Evolutionary conservation across 352 stramenopile species (phyloP), one percentile per base, ranked within the genome.

Genomic region (Pythium dissotocum): DNA sequence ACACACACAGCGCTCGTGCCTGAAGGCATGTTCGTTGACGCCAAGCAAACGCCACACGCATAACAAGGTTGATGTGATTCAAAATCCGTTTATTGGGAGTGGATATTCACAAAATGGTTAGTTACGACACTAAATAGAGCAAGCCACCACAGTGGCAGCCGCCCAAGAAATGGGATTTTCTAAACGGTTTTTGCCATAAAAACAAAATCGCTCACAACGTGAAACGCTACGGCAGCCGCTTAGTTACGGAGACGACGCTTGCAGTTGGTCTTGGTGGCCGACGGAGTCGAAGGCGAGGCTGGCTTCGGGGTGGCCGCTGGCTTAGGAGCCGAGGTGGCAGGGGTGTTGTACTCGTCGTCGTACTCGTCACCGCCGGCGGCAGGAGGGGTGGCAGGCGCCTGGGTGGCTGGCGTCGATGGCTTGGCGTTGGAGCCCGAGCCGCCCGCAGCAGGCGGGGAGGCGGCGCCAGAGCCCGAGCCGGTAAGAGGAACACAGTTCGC

Each of bases 111-210:
- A 35, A 58, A 58, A 58, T 58, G 10, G 36, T 58, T 42, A 36
- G 44, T 63, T 55, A 63, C 26, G 40, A 18, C 57, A 63, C 57
- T 63, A 63, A 63, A 63, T 63, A 63, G 40, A 63, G 40, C 56
- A n/a, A 48, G 53, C 10, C 28, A 14, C 21, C 6, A 26, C 4
- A 24, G n/a, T n/a, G 55, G 51, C 26, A 57, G 33, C 26, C 52
- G 30, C 52, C 16, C 36, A 42, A 42, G 36, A 42, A 53, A 53
- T 30, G 18, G 46, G 46, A 53, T 53, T 53, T 53, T 53, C 46
- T 30, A 53, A 30, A 30, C 18, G 46, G 46, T 30, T 30, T 51
- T 30, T 30, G n/a, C n/a, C 24, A 6, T 28, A 16, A 53, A 13
- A 53, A 30, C 36, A 42, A 42, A 42, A 42, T 42, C 36, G 36